phyloP scores from a whole-genome alignment of 2,329 filamentous ascomycete species.

The Colletotrichum eremochloae region DNA sequence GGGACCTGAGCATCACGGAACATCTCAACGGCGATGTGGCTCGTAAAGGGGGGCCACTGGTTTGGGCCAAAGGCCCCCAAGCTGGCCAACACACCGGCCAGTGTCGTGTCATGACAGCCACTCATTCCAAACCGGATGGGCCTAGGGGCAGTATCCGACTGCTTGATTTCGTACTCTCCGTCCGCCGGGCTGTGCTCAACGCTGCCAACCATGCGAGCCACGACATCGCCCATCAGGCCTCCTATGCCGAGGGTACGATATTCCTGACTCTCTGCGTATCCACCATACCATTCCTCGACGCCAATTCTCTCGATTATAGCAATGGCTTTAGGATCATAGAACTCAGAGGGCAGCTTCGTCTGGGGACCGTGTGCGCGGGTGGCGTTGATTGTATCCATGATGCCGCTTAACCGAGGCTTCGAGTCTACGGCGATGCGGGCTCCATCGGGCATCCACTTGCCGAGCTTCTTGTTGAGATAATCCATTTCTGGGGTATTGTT shows the following conservation, averaged over 20 bases:
- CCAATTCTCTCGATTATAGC: constrained; percentile 80
- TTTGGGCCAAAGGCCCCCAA: constrained; percentile 81
- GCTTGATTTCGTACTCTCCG: constrained; percentile 63
- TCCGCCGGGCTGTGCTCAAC: constrained; percentile 70
- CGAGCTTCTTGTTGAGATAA: constrained; percentile 82
- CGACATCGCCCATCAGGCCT: constrained; percentile 84
- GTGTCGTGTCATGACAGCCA: constrained; percentile 94
- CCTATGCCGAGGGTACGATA: constrained; percentile 94
- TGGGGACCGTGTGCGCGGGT: constrained; percentile 86
- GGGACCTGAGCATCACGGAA: constrained; percentile 70
- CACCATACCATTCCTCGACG: constrained; percentile 93
- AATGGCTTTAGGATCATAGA: constrained; percentile 83
- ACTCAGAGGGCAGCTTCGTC: constrained; percentile 84
- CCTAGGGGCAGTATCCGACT: constrained; percentile 52
- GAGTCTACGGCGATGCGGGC: constrained; percentile 84
- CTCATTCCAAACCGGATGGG: constrained; percentile 81
- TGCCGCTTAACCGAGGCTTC: constrained; percentile 85
- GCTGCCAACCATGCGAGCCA: constrained; percentile 78
- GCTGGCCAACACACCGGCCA: constrained; percentile 82
- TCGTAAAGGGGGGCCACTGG: constrained; percentile 93
- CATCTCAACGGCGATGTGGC: constrained; percentile 90
- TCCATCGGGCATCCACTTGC: constrained; percentile 86
- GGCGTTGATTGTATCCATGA: constrained; percentile 95
- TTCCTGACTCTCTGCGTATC: constrained; percentile 86
- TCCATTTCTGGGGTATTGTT: constrained; percentile 84